Evolutionary conservation across 495 filamentous ascomycete genomes (phyloP).

Genomic region (Trichoderma parareesei): DNA sequence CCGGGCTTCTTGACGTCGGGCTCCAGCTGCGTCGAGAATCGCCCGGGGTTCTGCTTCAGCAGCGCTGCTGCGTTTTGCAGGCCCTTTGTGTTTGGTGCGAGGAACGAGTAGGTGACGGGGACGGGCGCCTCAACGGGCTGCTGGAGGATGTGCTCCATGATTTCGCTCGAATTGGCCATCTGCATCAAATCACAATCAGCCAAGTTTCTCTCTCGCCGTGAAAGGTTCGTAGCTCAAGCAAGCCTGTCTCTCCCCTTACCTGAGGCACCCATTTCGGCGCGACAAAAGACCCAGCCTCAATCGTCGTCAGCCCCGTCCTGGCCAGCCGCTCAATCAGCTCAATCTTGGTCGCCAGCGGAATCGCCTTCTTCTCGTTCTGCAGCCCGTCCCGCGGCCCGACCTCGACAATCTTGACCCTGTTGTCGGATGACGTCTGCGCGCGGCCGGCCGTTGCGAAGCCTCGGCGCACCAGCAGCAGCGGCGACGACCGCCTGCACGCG

Average conservation of each 20-base stretch:
- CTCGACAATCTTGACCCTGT: conserved; percentile 67
- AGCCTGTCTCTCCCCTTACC: conserved; percentile 36
- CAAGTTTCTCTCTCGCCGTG: background rate
- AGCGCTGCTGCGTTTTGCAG: conserved; percentile 47
- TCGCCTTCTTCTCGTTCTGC: conserved; percentile 86
- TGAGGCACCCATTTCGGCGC: conserved; percentile 97
- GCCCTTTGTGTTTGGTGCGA: conserved; percentile 82
- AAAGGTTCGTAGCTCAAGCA: background rate
- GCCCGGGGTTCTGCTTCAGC: conserved; percentile 28
- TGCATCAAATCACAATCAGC: conserved; percentile 25
- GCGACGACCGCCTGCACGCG: conserved; percentile 5
- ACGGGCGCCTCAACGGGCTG: conserved; percentile 54
- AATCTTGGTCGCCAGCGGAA: conserved; percentile 76
- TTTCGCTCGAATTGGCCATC: conserved; percentile 88
- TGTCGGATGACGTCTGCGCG: conserved; percentile 30
- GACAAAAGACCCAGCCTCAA: conserved; percentile 94
- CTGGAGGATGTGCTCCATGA: conserved; percentile 66
- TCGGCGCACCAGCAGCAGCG: conserved; percentile 12
- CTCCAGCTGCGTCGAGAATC: conserved; percentile 32
- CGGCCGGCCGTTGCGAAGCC: conserved; percentile 32
- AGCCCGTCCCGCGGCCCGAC: conserved; percentile 91
- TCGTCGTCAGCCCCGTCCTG: conserved; percentile 74
- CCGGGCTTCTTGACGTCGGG: conserved; percentile 31
- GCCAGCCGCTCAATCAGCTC: conserved; percentile 73
- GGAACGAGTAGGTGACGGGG: conserved; percentile 83